Evolutionary conservation across 768 basidiomycete genomes (phyloP).

Genomic region (Psilocybe tampanensis): DNA sequence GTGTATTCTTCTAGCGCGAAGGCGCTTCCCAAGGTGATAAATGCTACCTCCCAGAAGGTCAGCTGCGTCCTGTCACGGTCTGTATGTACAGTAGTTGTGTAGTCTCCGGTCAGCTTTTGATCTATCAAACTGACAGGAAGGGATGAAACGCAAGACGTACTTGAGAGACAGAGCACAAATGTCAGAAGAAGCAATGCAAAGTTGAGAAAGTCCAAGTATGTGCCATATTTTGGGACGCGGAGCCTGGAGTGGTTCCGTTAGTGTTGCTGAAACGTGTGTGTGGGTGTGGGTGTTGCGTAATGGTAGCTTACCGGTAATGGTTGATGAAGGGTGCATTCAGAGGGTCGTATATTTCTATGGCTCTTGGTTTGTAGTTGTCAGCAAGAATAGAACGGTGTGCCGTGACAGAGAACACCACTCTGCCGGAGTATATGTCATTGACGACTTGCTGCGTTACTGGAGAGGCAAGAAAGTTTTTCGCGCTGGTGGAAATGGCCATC

Average conservation of each 20-base stretch:
- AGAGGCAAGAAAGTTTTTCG: slow-evolving; percentile 83
- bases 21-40: slow-evolving; percentile 75
- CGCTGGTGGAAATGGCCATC: slow-evolving; percentile 87
- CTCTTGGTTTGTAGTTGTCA: slow-evolving; percentile 85
- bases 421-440: slow-evolving; percentile 84
- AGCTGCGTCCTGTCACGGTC: slow-evolving; percentile 56
- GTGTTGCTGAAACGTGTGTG: background rate
- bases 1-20: slow-evolving; percentile 90
- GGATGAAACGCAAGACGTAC: slow-evolving; percentile 42
- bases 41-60: slow-evolving; percentile 68
- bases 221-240: slow-evolving; percentile 81
- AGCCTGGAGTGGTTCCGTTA: slow-evolving; percentile 47
- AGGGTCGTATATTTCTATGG: slow-evolving; percentile 73
- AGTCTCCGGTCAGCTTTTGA: slow-evolving; percentile 1
- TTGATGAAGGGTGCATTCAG: slow-evolving; percentile 73
- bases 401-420: slow-evolving; percentile 65
- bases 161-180: slow-evolving; percentile 75
- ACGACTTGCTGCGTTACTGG: slow-evolving; percentile 87
- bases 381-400: slow-evolving; percentile 76
- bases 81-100: slow-evolving; percentile 30
- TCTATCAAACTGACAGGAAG: background rate
- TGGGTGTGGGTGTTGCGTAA: background rate
- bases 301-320: slow-evolving; percentile 67
- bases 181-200: slow-evolving; percentile 67
- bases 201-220: slow-evolving; percentile 77